phyloP scores from a whole-genome alignment of 129 eudicot species.

The Heracleum sosnowskyi region DNA sequence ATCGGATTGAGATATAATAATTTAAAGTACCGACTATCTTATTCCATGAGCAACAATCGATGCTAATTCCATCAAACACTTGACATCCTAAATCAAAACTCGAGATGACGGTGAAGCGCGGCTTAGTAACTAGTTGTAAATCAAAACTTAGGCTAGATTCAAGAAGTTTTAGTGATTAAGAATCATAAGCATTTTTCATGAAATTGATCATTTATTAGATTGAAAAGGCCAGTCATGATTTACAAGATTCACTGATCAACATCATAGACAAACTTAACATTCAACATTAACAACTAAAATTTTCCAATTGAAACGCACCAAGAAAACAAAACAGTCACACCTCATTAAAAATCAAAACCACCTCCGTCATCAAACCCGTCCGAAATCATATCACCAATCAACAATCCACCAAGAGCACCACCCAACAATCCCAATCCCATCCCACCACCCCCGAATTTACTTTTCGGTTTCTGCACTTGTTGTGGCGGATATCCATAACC shows the following conservation, averaged over 20 bases:
- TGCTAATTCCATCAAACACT: too few relatives aligned
- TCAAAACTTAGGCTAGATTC: neutral
- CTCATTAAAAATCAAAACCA: slow-evolving; percentile 14
- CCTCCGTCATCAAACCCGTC: slow-evolving; percentile 30
- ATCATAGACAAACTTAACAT: neutral
- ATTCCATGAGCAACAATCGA: too few relatives aligned
- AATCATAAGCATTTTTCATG: neutral
- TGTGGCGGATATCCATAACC: slow-evolving; percentile 22
- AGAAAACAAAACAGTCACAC: neutral
- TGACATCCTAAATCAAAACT: too few relatives aligned
- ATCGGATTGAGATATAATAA: too few relatives aligned
- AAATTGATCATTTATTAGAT: neutral
- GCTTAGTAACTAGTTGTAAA: too few relatives aligned
- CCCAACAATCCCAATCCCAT: slow-evolving; percentile 48
- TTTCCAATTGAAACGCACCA: neutral
- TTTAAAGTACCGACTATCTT: too few relatives aligned
- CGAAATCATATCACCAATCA: slow-evolving; percentile 39
- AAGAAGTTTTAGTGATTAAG: neutral
- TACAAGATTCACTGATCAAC: neutral
- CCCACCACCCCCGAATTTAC: slow-evolving; percentile 23
- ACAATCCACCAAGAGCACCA: slow-evolving; percentile 48
- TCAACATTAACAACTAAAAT: neutral
- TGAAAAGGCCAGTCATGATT: neutral
- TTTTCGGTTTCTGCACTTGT: slow-evolving; percentile 22
- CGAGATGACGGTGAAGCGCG: too few relatives aligned